Conservation (phyloP, 345 rosid genomes). For the Pugionium cornutum region DNA sequence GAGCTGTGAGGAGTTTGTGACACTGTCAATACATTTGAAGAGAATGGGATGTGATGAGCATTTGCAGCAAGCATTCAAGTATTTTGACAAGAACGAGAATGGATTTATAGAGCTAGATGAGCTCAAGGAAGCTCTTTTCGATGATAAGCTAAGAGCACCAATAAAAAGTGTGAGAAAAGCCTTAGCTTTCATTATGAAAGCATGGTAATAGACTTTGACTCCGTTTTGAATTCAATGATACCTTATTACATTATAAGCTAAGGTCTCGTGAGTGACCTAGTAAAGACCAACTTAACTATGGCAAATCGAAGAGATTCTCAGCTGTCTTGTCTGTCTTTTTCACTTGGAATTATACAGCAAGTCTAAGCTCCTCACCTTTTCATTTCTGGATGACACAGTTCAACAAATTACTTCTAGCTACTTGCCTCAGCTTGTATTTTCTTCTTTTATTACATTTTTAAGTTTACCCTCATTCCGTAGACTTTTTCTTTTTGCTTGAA, state of each 20-base stretch:
- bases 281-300: too few species aligned
- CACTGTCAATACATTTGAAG: slow-evolving; percentile 70
- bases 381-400: slow-evolving; percentile 11
- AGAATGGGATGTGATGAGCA: slow-evolving; percentile 68
- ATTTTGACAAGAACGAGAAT: slow-evolving; percentile 65
- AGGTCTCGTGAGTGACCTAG: too few species aligned
- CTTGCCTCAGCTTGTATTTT: slow-evolving; percentile 35
- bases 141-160: slow-evolving; percentile 51
- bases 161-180: too few species aligned
- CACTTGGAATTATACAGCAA: slow-evolving; percentile 2
- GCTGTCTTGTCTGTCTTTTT: too few species aligned
- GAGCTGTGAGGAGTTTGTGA: slow-evolving; percentile 80
- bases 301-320: too few species aligned
- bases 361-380: slow-evolving; percentile 27
- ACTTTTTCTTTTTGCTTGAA: too few species aligned
- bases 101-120: slow-evolving; percentile 80
- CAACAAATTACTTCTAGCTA: not conserved
- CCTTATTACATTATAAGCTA: too few species aligned
- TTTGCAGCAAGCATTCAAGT: slow-evolving; percentile 59
- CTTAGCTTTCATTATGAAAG: too few species aligned
- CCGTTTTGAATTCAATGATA: too few species aligned
- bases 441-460: slow-evolving; percentile 47
- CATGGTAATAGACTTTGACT: too few species aligned
- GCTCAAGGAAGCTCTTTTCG: slow-evolving; percentile 63
- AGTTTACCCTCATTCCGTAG: slow-evolving; percentile 34